phyloP scores from a whole-genome alignment of 345 rosid genomes.

The Salix udensis region DNA sequence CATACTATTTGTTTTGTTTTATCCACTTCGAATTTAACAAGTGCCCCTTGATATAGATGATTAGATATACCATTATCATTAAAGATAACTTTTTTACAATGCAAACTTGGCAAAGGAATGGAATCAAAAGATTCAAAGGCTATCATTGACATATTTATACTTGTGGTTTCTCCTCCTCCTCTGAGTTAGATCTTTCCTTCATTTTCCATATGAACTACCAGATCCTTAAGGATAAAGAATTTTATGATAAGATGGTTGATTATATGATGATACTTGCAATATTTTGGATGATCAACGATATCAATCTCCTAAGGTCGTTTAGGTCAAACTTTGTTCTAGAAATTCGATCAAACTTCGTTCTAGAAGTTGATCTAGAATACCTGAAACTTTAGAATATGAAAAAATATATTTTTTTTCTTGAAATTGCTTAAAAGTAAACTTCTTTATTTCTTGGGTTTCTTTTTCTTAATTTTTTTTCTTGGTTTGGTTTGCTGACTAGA shows the following conservation, averaged over 20 bases:
- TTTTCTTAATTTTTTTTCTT: not conserved
- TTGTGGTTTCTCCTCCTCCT: not conserved
- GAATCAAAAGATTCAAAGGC: not conserved
- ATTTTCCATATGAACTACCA: not conserved
- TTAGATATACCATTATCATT: no score
- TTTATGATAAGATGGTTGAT: not conserved
- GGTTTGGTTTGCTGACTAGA: not conserved
- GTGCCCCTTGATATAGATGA: no score
- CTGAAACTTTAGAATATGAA: not conserved
- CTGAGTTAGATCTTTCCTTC: not conserved
- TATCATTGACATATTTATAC: not conserved
- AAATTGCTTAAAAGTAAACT: not conserved
- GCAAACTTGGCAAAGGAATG: not conserved
- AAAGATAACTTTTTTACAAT: no score
- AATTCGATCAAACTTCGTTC: not conserved
- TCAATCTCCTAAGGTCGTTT: not conserved
- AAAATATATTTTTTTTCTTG: not conserved
- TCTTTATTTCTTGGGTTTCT: not conserved
- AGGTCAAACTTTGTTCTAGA: not conserved
- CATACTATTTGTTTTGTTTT: no score
- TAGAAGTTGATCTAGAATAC: not conserved
- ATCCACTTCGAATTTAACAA: no score
- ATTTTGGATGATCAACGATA: not conserved
- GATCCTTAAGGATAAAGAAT: not conserved
- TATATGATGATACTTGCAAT: not conserved